Conservation (phyloP, 805 yeast species). For the Ogataea neopini region DNA sequence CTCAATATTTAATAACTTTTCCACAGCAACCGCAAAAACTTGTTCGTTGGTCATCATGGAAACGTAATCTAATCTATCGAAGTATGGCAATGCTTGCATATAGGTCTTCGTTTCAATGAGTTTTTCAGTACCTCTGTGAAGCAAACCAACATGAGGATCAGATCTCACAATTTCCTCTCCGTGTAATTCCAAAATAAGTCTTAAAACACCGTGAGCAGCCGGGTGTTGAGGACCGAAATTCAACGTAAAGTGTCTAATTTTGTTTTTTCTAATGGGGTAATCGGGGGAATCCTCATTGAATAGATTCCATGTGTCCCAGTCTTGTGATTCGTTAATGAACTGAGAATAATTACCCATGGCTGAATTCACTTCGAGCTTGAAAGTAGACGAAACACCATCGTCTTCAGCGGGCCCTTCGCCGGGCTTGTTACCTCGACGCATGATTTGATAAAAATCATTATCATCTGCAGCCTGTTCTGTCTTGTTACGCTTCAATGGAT, state of each 20-base stretch:
- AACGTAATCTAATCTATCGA: slow-evolving; percentile 83
- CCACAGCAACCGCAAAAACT: slow-evolving; percentile 81
- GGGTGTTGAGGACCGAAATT: slow-evolving; percentile 95
- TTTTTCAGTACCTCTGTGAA: slow-evolving; percentile 89
- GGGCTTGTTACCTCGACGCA: slow-evolving; percentile 31
- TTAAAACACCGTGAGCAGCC: slow-evolving; percentile 90
- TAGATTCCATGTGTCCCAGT: slow-evolving; percentile 39
- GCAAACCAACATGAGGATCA: slow-evolving; percentile 86
- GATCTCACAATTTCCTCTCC: slow-evolving; percentile 88
- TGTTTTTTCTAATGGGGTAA: slow-evolving; percentile 38
- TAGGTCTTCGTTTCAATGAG: slow-evolving; percentile 84
- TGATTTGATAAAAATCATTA: slow-evolving; percentile 34
- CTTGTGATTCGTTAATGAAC: slow-evolving; percentile 34
- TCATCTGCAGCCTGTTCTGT: slow-evolving; percentile 29
- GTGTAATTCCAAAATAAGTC: slow-evolving; percentile 80
- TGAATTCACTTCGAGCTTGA: slow-evolving; percentile 37
- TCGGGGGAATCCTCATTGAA: slow-evolving; percentile 39
- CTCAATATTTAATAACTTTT: slow-evolving; percentile 79
- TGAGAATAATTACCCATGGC: slow-evolving; percentile 44
- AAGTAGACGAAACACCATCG: slow-evolving; percentile 28
- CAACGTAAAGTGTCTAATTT: slow-evolving; percentile 84
- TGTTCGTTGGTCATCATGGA: slow-evolving; percentile 91
- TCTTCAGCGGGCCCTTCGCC: slow-evolving; percentile 25
- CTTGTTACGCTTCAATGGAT: slow-evolving; percentile 10
- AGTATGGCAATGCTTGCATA: slow-evolving; percentile 85